Evolutionary conservation across 768 basidiomycete genomes (phyloP).

Genomic region (Megacollybia marginata): DNA sequence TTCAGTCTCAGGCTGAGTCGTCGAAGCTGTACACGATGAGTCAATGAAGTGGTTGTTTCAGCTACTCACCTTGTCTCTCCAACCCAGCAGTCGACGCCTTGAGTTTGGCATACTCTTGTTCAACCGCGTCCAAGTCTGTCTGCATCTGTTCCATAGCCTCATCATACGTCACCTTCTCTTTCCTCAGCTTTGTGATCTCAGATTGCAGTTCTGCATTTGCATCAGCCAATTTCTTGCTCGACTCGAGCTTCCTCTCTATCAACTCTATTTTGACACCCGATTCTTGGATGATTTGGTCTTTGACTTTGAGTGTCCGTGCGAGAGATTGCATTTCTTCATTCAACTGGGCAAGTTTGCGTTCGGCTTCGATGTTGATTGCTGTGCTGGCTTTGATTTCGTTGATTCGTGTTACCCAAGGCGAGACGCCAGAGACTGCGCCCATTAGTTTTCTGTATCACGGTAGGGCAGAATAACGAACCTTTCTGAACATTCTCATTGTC

Average conservation of each 20-base stretch:
- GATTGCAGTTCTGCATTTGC: slow-evolving; percentile 72
- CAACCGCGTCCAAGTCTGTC: slow-evolving; percentile 76
- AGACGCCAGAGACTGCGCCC: slow-evolving; percentile 53
- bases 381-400: slow-evolving; percentile 76
- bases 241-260: slow-evolving; percentile 90
- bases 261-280: slow-evolving; percentile 87
- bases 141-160: slow-evolving; percentile 93
- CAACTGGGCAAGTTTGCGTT: slow-evolving; percentile 76
- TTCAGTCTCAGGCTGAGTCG: slow-evolving; percentile 53
- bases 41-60: not conserved
- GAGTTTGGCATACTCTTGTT: slow-evolving; percentile 83
- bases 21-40: slow-evolving; percentile 24
- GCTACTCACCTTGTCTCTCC: slow-evolving; percentile 60
- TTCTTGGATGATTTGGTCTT: slow-evolving; percentile 90
- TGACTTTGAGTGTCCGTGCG: slow-evolving; percentile 73
- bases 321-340: slow-evolving; percentile 89
- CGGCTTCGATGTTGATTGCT: slow-evolving; percentile 87
- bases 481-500: slow-evolving; percentile 76
- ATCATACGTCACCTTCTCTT: slow-evolving; percentile 85
- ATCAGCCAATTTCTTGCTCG: slow-evolving; percentile 86
- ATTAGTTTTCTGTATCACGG: not conserved
- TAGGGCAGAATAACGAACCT: slow-evolving; percentile 36
- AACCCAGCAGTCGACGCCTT: slow-evolving; percentile 59
- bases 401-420: slow-evolving; percentile 83
- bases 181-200: slow-evolving; percentile 72